A percentile compares a stretch with the other conserved stretches of the same genome.
Conservation (phyloP, 768 basidiomycete species). For the Lentinula aciculospora region DNA sequence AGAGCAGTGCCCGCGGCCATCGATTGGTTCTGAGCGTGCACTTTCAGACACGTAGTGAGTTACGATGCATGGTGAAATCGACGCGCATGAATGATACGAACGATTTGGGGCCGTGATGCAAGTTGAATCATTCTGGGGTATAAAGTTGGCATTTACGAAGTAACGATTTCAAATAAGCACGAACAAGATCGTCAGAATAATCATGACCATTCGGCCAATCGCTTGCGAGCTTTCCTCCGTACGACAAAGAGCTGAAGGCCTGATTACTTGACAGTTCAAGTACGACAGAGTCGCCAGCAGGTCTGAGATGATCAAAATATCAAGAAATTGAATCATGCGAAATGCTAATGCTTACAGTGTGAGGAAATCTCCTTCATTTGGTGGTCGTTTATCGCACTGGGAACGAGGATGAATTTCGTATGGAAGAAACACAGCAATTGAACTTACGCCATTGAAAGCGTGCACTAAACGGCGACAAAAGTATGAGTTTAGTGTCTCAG, state of each 20-base stretch:
- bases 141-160: no score
- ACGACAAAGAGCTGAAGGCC: slow-evolving; percentile 39
- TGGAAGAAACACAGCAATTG: no score
- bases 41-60: slow-evolving; percentile 23
- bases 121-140: slow-evolving; percentile 26
- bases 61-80: neutral
- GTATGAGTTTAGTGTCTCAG: no score
- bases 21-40: slow-evolving; percentile 47
- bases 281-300: slow-evolving; percentile 41
- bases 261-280: slow-evolving; percentile 47
- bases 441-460: slow-evolving; percentile 2
- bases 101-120: slow-evolving; percentile 48
- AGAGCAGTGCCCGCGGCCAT: slow-evolving; percentile 52
- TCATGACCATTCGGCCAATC: slow-evolving; percentile 42
- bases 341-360: neutral
- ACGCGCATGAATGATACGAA: slow-evolving; percentile 18
- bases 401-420: no score
- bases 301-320: slow-evolving; percentile 28
- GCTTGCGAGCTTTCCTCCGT: slow-evolving; percentile 27
- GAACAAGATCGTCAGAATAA: slow-evolving; percentile 39
- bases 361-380: slow-evolving; percentile 7
- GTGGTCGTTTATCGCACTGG: slow-evolving; percentile 8
- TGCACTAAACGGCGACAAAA: neutral
- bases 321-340: neutral
- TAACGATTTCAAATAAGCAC: slow-evolving; percentile 10